Evolutionary conservation across 1,284 basidiomycete genomes (phyloP), one percentile per base, ranked within the genome.

Genomic region (Tylopilus orsonianus): DNA sequence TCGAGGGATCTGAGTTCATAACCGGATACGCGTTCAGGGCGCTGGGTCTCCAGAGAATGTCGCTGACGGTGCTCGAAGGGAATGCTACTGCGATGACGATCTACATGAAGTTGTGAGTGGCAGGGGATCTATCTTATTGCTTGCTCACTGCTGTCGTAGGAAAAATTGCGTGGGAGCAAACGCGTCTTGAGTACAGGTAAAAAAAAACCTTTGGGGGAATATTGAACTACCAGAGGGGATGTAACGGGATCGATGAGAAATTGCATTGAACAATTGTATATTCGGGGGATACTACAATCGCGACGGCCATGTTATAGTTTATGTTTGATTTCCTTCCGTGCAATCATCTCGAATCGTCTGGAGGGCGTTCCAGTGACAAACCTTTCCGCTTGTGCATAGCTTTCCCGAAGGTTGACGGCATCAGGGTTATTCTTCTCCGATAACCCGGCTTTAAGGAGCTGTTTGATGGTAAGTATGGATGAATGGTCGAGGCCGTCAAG

Each of bases 361-460:
- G 49, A 36, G 6, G 85, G 85, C 33, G 80, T 64, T 1, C 81
- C 83, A 51, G 75, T 81, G n/a, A 74, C 75, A 56, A 86, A 77
- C 46, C 77, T 71, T 48, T 77, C 79, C 3, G 83, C 81, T 68
- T 87, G 83, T 9, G 78, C 81, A 58, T 84, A 85, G 49, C 80
- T 83, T 65, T 87, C 85, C 33, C 85, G 72, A 16, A 87, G 66
- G 56, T 85, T 85, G 10, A 79, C 78, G 5, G 78, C 78, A 60
- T 87, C 81, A 5, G 80, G 77, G 48, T 81, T 70, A 36, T 85
- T 85, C 64, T 78, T 82, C 55, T 86, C 85, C 37, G 77, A 71
- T 52, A 82, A 50, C 8, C 77, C 83, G 8, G 72, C 69, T 46
- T 73, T 75, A 37, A 87, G 74, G 16, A 87, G 73, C 26, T 65